phyloP scores from a whole-genome alignment of 805 yeast species.

The Candida nemodendra region DNA sequence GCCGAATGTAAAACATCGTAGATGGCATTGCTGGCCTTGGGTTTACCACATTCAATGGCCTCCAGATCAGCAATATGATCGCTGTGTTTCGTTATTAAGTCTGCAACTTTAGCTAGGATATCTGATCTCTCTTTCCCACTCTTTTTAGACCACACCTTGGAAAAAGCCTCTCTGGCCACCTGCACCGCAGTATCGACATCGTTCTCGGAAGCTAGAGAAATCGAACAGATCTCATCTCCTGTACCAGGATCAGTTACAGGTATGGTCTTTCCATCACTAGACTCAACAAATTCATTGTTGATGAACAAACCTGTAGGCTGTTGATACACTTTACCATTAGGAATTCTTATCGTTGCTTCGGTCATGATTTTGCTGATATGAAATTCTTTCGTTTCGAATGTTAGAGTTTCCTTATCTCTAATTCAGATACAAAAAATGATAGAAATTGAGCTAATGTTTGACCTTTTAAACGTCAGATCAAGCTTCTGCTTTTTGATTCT shows the following conservation, averaged over 20 bases:
- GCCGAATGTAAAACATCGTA: conserved; percentile 60
- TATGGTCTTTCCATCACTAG: conserved; percentile 52
- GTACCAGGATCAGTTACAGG: conserved; percentile 57
- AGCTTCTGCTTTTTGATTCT: no score
- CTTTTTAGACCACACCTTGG: conserved; percentile 43
- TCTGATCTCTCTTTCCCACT: conserved; percentile 48
- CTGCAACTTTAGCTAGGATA: conserved; percentile 47
- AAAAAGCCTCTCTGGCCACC: conserved; percentile 51
- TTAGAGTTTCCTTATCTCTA: no score
- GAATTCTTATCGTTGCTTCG: conserved; percentile 31
- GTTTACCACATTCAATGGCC: conserved; percentile 60
- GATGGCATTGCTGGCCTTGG: conserved; percentile 49
- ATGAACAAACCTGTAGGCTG: conserved; percentile 88
- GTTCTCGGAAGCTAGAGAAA: conserved; percentile 48
- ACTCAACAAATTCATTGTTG: conserved; percentile 70
- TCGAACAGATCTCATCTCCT: conserved; percentile 49
- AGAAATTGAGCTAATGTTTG: no score
- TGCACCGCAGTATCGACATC: conserved; percentile 56
- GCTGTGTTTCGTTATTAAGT: conserved; percentile 45
- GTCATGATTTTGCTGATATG: no score
- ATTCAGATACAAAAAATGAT: no score
- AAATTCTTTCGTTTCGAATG: no score
- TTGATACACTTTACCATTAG: conserved; percentile 54
- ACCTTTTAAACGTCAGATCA: no score
- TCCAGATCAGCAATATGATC: conserved; percentile 56